Base-by-base conservation (phyloP, 805 yeast genomes). In the Ogataea angusta region DNA sequence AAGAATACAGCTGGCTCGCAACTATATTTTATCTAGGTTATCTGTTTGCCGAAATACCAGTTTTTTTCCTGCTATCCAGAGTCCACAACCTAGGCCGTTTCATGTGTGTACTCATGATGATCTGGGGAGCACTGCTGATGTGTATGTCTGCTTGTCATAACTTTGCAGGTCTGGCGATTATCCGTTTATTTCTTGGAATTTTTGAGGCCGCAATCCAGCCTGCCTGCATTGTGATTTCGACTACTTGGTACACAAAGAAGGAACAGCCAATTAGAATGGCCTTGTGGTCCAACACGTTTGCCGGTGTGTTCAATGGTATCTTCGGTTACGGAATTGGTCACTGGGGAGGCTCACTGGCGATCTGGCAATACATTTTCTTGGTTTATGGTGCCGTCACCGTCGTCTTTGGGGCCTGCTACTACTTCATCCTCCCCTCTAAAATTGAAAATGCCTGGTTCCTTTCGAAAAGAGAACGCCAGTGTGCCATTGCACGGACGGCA, bases 21-120 rank as follows among this genome's bases (percentile, higher is more conserved):
- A 69, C 82, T 1, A 70, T 77, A 7, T 80, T 80, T 49, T 80
- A 79, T 52, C 56, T 82, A 29, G 90, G 87, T 2, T 83, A 82
- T 55, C 57, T 83, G 33, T 68, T 67, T 12, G 76, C 76, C 49
- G 82, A 78, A 48, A 63, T 74, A 37, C 82, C 82, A 2, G 71
- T 76, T 34, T 63, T 48, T 31, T 50, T 55, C 24, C 15, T 60
- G 12, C 50, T 66, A 17, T 68, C 62, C 26, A 61, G 55, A 32
- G 45, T 60, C 25, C 64, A 62, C 3, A 44, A 41, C 18, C 49
- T 64, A 17, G 54, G 57, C 18, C 62, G 57, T 36, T 62, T 60
- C 30, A 57, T 75, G 46, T 46, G 63, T 4, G 46, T 49, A 4
- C 52, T 70, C 42, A 53, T 69, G 10, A 48, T 67, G 10, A 26